These are phyloP conservation scores for Sicyos baderoa DNA, from an alignment of 306 rosid species.

Conservation along the genomic window DNA sequence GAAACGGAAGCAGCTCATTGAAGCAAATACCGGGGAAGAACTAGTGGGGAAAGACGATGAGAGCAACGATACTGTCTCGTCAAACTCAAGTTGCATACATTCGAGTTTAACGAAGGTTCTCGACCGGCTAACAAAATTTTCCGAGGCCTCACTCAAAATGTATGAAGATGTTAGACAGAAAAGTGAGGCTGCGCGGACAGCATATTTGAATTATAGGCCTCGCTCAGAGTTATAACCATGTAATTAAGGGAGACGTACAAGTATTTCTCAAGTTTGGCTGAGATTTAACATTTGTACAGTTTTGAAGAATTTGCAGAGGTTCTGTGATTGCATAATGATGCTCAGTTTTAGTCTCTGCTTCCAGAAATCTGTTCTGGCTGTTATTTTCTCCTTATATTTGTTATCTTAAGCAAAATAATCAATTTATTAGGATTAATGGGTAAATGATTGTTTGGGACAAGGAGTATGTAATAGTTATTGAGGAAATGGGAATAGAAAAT, in stretches of 20 bases:
- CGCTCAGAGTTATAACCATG: constrained; percentile 14
- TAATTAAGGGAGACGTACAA: constrained; percentile 1
- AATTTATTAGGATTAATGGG: too few relatives aligned
- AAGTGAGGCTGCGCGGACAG: constrained; percentile 53
- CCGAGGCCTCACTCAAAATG: constrained; percentile 86
- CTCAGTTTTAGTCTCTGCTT: not conserved
- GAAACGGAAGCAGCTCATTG: constrained; percentile 34
- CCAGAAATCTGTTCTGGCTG: not conserved
- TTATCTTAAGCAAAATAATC: not conserved
- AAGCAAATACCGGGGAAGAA: constrained; percentile 27
- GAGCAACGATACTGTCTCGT: constrained; percentile 30
- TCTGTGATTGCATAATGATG: constrained; percentile 4
- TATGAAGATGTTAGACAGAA: constrained; percentile 70
- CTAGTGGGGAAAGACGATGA: constrained; percentile 35
- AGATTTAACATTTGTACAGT: constrained; percentile 26
- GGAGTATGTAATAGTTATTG: too few relatives aligned
- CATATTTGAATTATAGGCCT: constrained; percentile 45
- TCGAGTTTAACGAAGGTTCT: constrained; percentile 67
- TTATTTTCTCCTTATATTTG: not conserved
- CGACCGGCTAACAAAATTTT: constrained; percentile 63
- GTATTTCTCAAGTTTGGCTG: constrained; percentile 18
- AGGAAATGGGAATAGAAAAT: too few relatives aligned
- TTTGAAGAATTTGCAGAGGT: constrained; percentile 10
- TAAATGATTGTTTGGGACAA: too few relatives aligned
- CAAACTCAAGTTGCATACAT: constrained; percentile 52